A percentile compares a stretch with the other conserved stretches of the same genome.
These are phyloP conservation scores for Amanita brunnescens DNA, from an alignment of 768 basidiomycete genomes.

Conservation along the genomic window DNA sequence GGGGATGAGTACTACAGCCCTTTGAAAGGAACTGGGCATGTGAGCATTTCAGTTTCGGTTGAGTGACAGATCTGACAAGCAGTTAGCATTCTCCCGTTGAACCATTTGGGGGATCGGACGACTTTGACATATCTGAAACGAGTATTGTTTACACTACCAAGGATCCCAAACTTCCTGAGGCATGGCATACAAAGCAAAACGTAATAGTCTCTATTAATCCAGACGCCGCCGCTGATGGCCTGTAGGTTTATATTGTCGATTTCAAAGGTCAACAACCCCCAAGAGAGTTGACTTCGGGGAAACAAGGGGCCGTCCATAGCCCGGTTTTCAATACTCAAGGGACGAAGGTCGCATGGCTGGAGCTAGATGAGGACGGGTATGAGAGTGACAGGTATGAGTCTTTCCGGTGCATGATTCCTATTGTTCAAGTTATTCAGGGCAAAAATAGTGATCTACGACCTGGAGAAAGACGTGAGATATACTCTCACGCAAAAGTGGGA, in stretches of 20 bases:
- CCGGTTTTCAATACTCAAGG: constrained; percentile 63
- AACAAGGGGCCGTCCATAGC: constrained; percentile 74
- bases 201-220: constrained; percentile 26
- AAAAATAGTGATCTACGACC: constrained; percentile 74
- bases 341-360: constrained; percentile 77
- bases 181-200: constrained; percentile 87
- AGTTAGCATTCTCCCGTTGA: constrained; percentile 65
- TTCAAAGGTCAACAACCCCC: constrained; percentile 42
- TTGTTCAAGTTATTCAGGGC: constrained; percentile 30
- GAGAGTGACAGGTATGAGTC: constrained; percentile 66
- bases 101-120: constrained; percentile 78
- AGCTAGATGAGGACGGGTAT: constrained; percentile 81
- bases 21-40: constrained; percentile 61
- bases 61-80: constrained; percentile 3
- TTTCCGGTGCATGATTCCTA: neutral
- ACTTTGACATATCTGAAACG: constrained; percentile 64
- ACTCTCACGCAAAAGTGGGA: constrained; percentile 84
- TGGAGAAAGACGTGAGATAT: constrained; percentile 55
- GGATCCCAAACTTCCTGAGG: constrained; percentile 65
- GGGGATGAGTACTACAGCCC: constrained; percentile 47
- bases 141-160: constrained; percentile 82
- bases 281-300: constrained; percentile 70
- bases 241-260: constrained; percentile 62
- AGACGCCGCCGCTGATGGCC: neutral
- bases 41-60: constrained; percentile 25